Conservation (phyloP, 2,329 filamentous ascomycete species). For the Pseudocercospora macadamiae region DNA sequence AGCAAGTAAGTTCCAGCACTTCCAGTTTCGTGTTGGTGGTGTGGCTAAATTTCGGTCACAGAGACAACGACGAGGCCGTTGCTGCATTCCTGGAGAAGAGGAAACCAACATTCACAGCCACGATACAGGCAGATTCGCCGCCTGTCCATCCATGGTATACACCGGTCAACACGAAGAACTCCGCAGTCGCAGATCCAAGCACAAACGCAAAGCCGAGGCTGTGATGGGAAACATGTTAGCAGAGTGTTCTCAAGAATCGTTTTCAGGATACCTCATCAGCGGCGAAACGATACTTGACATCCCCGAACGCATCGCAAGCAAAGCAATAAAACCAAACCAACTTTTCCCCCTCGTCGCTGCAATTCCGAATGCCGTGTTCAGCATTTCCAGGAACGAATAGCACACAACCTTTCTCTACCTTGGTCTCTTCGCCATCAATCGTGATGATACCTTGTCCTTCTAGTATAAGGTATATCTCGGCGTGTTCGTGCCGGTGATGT, state of each 20-base stretch:
- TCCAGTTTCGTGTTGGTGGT: background rate
- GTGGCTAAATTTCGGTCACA: background rate
- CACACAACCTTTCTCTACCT: constrained; percentile 39
- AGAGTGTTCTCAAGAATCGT: background rate
- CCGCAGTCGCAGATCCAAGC: constrained; percentile 19
- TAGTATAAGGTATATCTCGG: constrained; percentile 49
- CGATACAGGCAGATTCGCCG: constrained; percentile 24
- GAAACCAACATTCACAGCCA: constrained; percentile 22
- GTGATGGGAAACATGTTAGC: background rate
- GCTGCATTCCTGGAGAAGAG: constrained; percentile 27
- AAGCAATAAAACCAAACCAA: constrained; percentile 20
- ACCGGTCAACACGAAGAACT: constrained; percentile 23
- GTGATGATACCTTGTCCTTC: constrained; percentile 42
- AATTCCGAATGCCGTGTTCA: constrained; percentile 44
- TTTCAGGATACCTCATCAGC: background rate
- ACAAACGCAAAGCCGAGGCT: constrained; percentile 25
- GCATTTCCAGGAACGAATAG: constrained; percentile 49
- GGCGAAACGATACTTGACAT: constrained; percentile 19
- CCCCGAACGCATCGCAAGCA: constrained; percentile 10
- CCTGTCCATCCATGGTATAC: constrained; percentile 26
- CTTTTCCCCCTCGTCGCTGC: background rate
- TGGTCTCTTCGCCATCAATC: constrained; percentile 42
- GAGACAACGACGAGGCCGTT: constrained; percentile 28
- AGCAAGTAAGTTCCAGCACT: constrained; percentile 13
- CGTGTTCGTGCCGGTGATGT: constrained; percentile 45